Percentiles rank a stretch among this genome's conserved stretches.
These are phyloP conservation scores for Talaromyces rugulosus DNA, from an alignment of 2,329 filamentous ascomycete species.

Conservation along the genomic window DNA sequence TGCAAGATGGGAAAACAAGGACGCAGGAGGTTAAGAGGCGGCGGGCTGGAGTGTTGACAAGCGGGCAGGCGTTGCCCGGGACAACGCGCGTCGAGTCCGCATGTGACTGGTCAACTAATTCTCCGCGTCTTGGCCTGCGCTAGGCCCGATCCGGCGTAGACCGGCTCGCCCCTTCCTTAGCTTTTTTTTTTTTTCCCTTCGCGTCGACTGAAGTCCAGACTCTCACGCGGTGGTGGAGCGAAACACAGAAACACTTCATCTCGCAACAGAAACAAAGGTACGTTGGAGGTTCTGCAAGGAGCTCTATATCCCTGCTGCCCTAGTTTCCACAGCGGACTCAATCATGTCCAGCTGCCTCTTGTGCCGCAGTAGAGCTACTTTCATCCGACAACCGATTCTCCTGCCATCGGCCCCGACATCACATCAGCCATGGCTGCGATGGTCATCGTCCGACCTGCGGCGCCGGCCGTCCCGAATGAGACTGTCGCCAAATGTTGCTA, in stretches of 20 bases:
- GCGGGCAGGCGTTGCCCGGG: conserved; percentile 10
- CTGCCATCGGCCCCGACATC: conserved; percentile 7
- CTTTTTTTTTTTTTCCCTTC: conserved; percentile 7
- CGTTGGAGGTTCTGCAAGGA: not conserved
- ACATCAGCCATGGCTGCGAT: conserved; percentile 24
- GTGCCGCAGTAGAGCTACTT: conserved; percentile 25
- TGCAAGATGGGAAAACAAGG: conserved; percentile 15
- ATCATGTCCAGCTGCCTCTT: conserved; percentile 27
- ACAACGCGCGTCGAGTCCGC: conserved; percentile 1
- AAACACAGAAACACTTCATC: not conserved
- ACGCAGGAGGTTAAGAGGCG: conserved; percentile 8
- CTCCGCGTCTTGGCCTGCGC: conserved; percentile 7
- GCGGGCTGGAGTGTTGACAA: conserved; percentile 13
- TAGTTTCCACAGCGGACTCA: not conserved
- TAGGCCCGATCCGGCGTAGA: not conserved
- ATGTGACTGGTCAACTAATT: conserved; percentile 8
- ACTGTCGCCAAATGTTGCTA: conserved; percentile 30
- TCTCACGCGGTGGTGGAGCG: too few species aligned
- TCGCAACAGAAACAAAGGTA: not conserved
- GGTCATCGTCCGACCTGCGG: conserved; percentile 27
- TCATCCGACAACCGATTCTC: conserved; percentile 10
- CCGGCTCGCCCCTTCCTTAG: not conserved
- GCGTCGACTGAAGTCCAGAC: too few species aligned
- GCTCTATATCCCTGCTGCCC: not conserved
- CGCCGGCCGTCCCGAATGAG: conserved; percentile 36